phyloP scores from a whole-genome alignment of 805 yeast species.

The Suhomyces sp. region DNA sequence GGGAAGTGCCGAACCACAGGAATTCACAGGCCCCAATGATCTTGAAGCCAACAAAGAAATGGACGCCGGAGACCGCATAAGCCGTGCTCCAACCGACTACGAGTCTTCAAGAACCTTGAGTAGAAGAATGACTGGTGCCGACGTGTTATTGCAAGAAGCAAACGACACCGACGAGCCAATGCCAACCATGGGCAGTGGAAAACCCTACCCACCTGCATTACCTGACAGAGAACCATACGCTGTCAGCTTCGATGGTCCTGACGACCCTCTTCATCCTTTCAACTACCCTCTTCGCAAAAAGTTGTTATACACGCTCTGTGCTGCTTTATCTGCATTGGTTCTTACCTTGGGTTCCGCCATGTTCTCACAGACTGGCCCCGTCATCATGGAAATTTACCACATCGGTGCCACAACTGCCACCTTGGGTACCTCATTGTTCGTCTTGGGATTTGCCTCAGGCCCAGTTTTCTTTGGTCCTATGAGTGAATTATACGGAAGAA shows the following conservation, averaged over 20 bases:
- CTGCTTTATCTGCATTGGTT: slow-evolving; percentile 32
- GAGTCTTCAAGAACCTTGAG: slow-evolving; percentile 20
- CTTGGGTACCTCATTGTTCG: slow-evolving; percentile 76
- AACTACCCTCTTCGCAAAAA: slow-evolving; percentile 49
- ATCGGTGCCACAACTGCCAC: slow-evolving; percentile 70
- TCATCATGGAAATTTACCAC: slow-evolving; percentile 50
- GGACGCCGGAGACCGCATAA: slow-evolving; percentile 21
- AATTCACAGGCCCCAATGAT: slow-evolving; percentile 11
- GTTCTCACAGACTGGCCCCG: slow-evolving; percentile 61
- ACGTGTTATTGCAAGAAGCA: slow-evolving; percentile 19
- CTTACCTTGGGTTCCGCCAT: slow-evolving; percentile 33
- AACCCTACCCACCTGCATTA: slow-evolving; percentile 60
- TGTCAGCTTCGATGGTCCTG: slow-evolving; percentile 74
- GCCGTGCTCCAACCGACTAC: slow-evolving; percentile 23
- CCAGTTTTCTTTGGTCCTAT: slow-evolving; percentile 54
- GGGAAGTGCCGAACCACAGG: slow-evolving; percentile 10
- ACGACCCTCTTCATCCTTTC: slow-evolving; percentile 78
- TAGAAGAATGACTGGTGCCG: slow-evolving; percentile 22
- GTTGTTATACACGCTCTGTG: slow-evolving; percentile 22
- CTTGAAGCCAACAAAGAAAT: slow-evolving; percentile 7
- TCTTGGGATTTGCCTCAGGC: slow-evolving; percentile 92
- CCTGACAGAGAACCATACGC: slow-evolving; percentile 56
- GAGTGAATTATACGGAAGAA: slow-evolving; percentile 32
- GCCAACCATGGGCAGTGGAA: slow-evolving; percentile 63
- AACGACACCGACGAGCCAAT: slow-evolving; percentile 28